Conservation (phyloP, 768 basidiomycete species). For the Pleurotus eryngii region DNA sequence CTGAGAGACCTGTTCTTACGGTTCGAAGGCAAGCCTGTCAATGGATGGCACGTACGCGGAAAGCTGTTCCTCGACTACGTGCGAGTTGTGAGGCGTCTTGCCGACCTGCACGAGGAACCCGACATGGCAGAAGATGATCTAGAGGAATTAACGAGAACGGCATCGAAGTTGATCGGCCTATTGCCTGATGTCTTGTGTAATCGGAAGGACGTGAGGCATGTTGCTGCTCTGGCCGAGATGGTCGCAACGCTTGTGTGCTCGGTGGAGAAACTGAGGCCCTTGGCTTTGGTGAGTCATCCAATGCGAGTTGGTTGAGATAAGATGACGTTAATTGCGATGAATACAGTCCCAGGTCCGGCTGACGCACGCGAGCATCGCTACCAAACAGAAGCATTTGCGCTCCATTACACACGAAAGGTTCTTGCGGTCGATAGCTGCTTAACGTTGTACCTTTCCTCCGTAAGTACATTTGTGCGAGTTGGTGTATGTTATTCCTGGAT, state of each 20-base stretch:
- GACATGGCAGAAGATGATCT: constrained; percentile 52
- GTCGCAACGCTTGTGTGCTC: constrained; percentile 54
- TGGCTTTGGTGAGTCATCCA: constrained; percentile 50
- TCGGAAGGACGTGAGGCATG: constrained; percentile 57
- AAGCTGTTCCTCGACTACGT: constrained; percentile 83
- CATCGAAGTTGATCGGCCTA: constrained; percentile 63
- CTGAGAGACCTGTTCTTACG: constrained; percentile 66
- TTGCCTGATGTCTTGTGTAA: constrained; percentile 68
- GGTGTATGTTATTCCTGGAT: neutral
- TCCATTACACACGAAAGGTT: constrained; percentile 65
- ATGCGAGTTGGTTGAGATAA: neutral
- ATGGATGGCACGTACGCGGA: constrained; percentile 81
- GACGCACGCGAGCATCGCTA: constrained; percentile 49
- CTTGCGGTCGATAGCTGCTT: constrained; percentile 23
- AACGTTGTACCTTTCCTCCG: neutral
- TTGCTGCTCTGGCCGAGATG: constrained; percentile 73
- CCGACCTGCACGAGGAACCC: constrained; percentile 44
- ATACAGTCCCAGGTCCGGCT: constrained; percentile 41
- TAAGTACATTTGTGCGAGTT: constrained; percentile 3
- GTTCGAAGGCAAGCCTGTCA: constrained; percentile 57
- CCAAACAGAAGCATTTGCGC: constrained; percentile 60
- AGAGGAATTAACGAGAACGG: constrained; percentile 54
- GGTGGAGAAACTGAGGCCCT: constrained; percentile 58
- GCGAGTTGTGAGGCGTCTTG: constrained; percentile 57
- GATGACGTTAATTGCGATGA: constrained; percentile 7